Base-by-base conservation (phyloP, 2,329 filamentous ascomycete genomes). In the Ophiosphaerella narmari region DNA sequence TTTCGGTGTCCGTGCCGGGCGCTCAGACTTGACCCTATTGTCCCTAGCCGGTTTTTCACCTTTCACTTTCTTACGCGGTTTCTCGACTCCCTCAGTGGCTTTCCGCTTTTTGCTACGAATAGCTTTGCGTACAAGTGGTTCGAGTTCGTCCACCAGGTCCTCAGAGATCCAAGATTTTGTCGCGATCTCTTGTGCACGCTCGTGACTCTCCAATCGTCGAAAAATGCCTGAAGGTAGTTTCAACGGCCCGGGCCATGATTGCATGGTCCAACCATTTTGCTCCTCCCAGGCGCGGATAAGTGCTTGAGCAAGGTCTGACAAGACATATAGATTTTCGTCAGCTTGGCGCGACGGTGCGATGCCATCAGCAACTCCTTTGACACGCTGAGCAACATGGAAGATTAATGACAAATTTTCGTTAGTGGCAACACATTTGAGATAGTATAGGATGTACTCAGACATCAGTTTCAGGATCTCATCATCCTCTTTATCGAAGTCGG, bases 371-470 rank as follows among this genome's bases (percentile, higher is more conserved):
- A 92, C 89, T 72, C 93, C 89, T 78, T 99, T 99, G 46, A 96
- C 87, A 8, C 91, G 86, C 74, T 97, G 92, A 11, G 91, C 91
- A 54, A 97, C 89, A 71, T 94, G 91, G 77, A 89, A 94, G 35
- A 99, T 91, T 54, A 96, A 78, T 0, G 89, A 88, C 13, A 97
- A 80, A 63, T 97, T 99, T 38, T 90, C 84, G 70, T 96, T 89
- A 0, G 86, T 93, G 8, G 90, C 90, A 14, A 97, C 86, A 33
- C 87, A 85, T 54, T 82, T 86, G 39, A 97, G 80, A 68, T 96
- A 99, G 75, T 93, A 97, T 36, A 97, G 73, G 50, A 99, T 86
- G 71, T 97, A 99, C 61, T 86, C 86, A 5, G 90, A 86, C 71
- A 96, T 92, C 67, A 96, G 90, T 38, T 86, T 80, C 41, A 97